These are phyloP conservation scores for Inonotus hispidus DNA, from an alignment of 1,284 basidiomycete species.

Conservation along the genomic window DNA sequence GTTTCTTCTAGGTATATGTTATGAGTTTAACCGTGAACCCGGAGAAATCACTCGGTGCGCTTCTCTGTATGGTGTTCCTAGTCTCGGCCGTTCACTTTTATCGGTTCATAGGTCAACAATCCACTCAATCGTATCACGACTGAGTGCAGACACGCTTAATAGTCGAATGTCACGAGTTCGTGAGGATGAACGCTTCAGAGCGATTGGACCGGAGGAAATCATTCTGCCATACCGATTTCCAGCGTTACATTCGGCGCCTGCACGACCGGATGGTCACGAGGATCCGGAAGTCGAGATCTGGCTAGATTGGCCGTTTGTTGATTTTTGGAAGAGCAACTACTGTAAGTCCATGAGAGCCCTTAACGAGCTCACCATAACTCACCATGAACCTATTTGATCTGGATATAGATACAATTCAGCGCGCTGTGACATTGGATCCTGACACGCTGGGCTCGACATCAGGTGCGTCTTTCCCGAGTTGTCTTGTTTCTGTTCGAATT, in stretches of 20 bases:
- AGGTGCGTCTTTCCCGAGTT: slow-evolving; percentile 34
- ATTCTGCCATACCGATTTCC: slow-evolving; percentile 47
- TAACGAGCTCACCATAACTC: not conserved
- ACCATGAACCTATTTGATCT: not conserved
- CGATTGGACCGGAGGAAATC: slow-evolving; percentile 76
- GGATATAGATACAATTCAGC: slow-evolving; percentile 58
- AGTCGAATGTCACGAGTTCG: slow-evolving; percentile 83
- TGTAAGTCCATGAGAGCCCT: slow-evolving; percentile 47
- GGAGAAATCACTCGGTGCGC: slow-evolving; percentile 82
- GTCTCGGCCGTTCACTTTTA: not conserved
- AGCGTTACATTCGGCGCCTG: slow-evolving; percentile 29
- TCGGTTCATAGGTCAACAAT: slow-evolving; percentile 59
- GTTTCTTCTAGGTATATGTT: slow-evolving; percentile 89
- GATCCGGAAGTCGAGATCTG: slow-evolving; percentile 80
- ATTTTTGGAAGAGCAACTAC: slow-evolving; percentile 98
- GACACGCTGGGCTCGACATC: slow-evolving; percentile 53
- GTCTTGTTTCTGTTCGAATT: slow-evolving; percentile 8
- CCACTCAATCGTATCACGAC: slow-evolving; percentile 80
- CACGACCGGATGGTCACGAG: slow-evolving; percentile 35
- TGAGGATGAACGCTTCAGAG: slow-evolving; percentile 89
- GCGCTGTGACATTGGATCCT: slow-evolving; percentile 60
- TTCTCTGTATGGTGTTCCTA: slow-evolving; percentile 8
- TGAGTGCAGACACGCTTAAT: slow-evolving; percentile 83
- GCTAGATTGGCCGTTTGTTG: slow-evolving; percentile 99
- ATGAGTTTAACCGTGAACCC: slow-evolving; percentile 91